A percentile compares a stretch with the other conserved stretches of the same genome.
Evolutionary conservation across 2,329 filamentous ascomycete genomes (phyloP).

Genomic region (Aspergillus terreus): DNA sequence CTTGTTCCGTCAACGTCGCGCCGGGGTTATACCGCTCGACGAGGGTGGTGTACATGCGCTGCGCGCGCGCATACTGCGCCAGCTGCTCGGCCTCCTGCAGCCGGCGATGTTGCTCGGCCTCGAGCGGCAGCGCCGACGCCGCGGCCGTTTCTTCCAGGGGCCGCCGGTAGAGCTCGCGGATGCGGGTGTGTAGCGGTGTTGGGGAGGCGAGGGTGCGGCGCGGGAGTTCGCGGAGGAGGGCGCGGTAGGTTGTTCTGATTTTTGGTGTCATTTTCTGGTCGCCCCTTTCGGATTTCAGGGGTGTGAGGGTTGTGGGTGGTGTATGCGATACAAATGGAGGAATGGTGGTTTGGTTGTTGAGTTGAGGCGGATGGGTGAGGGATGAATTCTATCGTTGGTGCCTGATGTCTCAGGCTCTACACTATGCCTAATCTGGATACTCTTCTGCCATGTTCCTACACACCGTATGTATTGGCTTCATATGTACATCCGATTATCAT

Average conservation of each 20-base stretch:
- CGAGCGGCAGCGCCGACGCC: constrained; percentile 19
- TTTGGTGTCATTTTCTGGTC: constrained; percentile 22
- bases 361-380: not conserved
- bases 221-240: constrained; percentile 84
- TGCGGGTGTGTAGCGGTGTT: constrained; percentile 65
- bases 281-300: constrained; percentile 3
- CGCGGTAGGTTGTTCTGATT: constrained; percentile 72
- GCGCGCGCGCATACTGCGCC: constrained; percentile 75
- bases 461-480: not conserved
- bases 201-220: constrained; percentile 60
- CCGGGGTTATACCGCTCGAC: constrained; percentile 93
- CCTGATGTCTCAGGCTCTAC: not conserved
- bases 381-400: not conserved
- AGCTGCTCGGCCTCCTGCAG: constrained; percentile 68
- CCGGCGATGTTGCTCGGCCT: constrained; percentile 17
- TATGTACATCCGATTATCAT: constrained; percentile 22
- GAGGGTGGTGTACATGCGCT: constrained; percentile 75
- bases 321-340: not conserved
- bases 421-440: not conserved
- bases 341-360: not conserved
- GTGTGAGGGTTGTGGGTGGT: not conserved
- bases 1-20: constrained; percentile 79
- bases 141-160: constrained; percentile 15
- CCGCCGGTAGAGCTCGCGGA: constrained; percentile 61
- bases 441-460: no score